Conservation (phyloP, 805 yeast species). For the Candida quercuum region DNA sequence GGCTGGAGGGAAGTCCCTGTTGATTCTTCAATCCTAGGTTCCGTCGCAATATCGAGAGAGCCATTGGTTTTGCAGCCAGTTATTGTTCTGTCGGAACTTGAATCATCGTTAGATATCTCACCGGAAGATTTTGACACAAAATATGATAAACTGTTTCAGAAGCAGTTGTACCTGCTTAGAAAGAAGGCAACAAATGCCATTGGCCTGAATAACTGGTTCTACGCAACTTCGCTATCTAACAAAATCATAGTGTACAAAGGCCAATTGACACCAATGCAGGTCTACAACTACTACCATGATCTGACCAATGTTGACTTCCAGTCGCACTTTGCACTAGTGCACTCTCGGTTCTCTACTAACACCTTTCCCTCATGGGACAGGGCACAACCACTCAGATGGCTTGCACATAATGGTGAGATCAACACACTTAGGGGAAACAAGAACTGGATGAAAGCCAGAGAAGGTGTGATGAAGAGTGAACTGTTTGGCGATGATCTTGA, state of each 20-base stretch:
- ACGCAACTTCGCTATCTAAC: constrained; percentile 87
- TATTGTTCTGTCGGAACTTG: constrained; percentile 59
- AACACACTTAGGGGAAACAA: constrained; percentile 96
- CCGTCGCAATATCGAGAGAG: constrained; percentile 90
- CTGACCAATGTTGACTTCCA: constrained; percentile 86
- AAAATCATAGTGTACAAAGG: constrained; percentile 95
- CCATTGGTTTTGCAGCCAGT: constrained; percentile 91
- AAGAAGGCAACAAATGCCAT: constrained; percentile 87
- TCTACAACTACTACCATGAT: constrained; percentile 91
- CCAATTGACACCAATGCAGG: constrained; percentile 95
- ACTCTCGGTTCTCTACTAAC: constrained; percentile 95
- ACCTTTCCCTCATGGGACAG: constrained; percentile 99
- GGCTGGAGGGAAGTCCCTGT: constrained; percentile 96
- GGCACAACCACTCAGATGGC: constrained; percentile 96
- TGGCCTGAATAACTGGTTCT: constrained; percentile 96
- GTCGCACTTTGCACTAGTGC: constrained; percentile 94
- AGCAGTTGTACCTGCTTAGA: constrained; percentile 77
- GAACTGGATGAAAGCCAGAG: constrained; percentile 99
- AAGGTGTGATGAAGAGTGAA: constrained; percentile 88
- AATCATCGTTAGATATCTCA: constrained; percentile 31
- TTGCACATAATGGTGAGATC: constrained; percentile 98
- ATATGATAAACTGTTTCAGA: constrained; percentile 67
- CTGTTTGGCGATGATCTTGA: constrained; percentile 90
- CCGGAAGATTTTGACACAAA: constrained; percentile 49
- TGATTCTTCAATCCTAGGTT: constrained; percentile 91